phyloP scores from a whole-genome alignment of 2,329 filamentous ascomycete genomes.

The Calonectria henricotiae region DNA sequence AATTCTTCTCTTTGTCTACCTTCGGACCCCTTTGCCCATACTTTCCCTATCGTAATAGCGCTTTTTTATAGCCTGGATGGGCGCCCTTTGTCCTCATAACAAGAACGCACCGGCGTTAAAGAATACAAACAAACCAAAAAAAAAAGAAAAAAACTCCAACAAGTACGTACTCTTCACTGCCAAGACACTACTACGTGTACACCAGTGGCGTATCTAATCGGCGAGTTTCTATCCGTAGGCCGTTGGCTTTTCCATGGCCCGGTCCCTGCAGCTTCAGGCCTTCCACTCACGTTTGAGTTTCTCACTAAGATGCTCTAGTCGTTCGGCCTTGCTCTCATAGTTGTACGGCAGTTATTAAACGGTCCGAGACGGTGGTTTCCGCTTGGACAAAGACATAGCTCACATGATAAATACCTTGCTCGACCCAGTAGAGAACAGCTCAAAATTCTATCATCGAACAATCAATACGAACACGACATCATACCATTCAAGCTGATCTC shows the following conservation, averaged over 20 bases:
- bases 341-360: slow-evolving; percentile 4
- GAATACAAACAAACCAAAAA: no score
- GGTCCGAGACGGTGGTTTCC: slow-evolving; percentile 8
- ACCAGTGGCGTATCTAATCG: slow-evolving; percentile 8
- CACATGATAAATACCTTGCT: slow-evolving; percentile 6
- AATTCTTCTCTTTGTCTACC: no score
- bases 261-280: slow-evolving; percentile 7
- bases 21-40: no score
- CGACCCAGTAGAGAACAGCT: slow-evolving; percentile 7
- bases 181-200: slow-evolving; percentile 5
- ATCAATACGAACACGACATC: background rate
- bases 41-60: no score
- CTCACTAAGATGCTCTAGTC: slow-evolving; percentile 2
- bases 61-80: no score
- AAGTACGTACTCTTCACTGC: slow-evolving; percentile 5
- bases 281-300: slow-evolving; percentile 7
- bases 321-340: slow-evolving; percentile 8
- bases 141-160: background rate
- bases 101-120: no score
- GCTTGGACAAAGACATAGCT: background rate
- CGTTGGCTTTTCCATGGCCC: background rate
- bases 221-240: slow-evolving; percentile 7
- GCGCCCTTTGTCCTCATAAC: no score
- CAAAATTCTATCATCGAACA: slow-evolving; percentile 1
- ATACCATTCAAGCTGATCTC: slow-evolving; percentile 8